These are phyloP conservation scores for Cocos nucifera DNA, from an alignment of 176 grass and related monocot genomes.

Conservation along the genomic window DNA sequence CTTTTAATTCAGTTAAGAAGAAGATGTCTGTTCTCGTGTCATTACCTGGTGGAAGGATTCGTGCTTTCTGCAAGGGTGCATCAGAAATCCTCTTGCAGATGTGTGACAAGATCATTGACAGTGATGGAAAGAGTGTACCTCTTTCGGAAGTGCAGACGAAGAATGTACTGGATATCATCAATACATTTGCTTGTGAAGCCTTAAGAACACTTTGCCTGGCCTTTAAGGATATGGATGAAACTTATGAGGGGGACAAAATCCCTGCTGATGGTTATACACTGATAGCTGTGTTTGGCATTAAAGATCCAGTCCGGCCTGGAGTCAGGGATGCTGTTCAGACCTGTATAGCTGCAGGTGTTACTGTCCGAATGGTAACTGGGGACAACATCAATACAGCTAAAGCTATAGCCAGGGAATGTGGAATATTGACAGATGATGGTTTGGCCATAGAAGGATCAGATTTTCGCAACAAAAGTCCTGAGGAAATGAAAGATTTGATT, in stretches of 20 bases:
- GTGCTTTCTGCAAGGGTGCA: conserved; percentile 81
- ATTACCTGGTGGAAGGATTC: conserved; percentile 41
- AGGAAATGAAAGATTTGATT: conserved; percentile 72
- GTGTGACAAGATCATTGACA: conserved; percentile 60
- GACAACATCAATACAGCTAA: conserved; percentile 97
- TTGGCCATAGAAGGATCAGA: conserved; percentile 83
- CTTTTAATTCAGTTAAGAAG: conserved; percentile 93
- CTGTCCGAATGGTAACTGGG: conserved; percentile 91
- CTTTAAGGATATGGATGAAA: conserved; percentile 59
- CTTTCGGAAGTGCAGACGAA: conserved; percentile 38
- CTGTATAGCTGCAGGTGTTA: conserved; percentile 68
- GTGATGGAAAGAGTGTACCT: conserved; percentile 43
- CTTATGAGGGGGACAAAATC: conserved; percentile 32
- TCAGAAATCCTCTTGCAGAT: conserved; percentile 75
- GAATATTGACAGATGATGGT: conserved; percentile 71
- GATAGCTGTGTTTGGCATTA: conserved; percentile 83
- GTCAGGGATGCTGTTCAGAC: conserved; percentile 78
- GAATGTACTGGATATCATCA: conserved; percentile 49
- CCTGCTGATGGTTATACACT: conserved; percentile 67
- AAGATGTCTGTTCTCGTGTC: conserved; percentile 73
- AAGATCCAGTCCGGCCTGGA: conserved; percentile 79
- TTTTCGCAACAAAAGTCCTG: conserved; percentile 49
- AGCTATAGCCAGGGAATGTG: conserved; percentile 95
- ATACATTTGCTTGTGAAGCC: conserved; percentile 71
- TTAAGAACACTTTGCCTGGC: conserved; percentile 85